Percentiles rank a stretch among this genome's conserved stretches.
phyloP scores from a whole-genome alignment of 2,329 filamentous ascomycete species.

The Colletotrichum siamense region DNA sequence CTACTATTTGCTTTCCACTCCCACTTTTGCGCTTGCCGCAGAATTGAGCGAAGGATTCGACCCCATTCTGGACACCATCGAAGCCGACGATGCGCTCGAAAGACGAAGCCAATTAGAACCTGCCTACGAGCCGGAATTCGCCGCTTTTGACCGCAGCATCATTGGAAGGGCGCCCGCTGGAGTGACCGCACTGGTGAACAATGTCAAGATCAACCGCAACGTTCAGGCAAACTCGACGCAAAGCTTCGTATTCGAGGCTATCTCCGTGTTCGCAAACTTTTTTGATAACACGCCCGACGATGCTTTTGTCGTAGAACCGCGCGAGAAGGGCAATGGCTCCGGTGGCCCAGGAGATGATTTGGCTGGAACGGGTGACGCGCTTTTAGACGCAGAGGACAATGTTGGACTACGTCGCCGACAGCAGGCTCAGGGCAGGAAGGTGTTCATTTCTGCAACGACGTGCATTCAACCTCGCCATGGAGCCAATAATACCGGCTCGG shows the following conservation, averaged over 20 bases:
- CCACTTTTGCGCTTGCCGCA: conserved; percentile 66
- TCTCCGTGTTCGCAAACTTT: conserved; percentile 51
- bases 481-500: conserved; percentile 45
- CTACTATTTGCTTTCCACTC: conserved; percentile 64
- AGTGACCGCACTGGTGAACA: conserved; percentile 63
- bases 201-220: conserved; percentile 64
- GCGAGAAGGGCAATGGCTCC: conserved; percentile 29
- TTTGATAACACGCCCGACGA: conserved; percentile 21
- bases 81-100: conserved; percentile 16
- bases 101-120: conserved; percentile 23
- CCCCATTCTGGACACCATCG: conserved; percentile 27
- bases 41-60: conserved; percentile 44
- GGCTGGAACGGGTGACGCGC: conserved; percentile 20
- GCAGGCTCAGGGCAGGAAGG: conserved; percentile 43
- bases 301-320: background rate
- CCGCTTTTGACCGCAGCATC: conserved; percentile 65
- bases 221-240: conserved; percentile 67
- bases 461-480: conserved; percentile 75
- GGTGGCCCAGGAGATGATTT: conserved; percentile 26
- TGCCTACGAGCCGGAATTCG: conserved; percentile 67
- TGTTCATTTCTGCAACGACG: conserved; percentile 87
- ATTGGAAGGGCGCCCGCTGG: conserved; percentile 64
- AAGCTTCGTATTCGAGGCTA: conserved; percentile 68
- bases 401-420: conserved; percentile 27
- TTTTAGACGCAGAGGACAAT: conserved; percentile 19